Evolutionary conservation across 2,329 filamentous ascomycete species (phyloP).

Genomic region (Fusarium devonianum): DNA sequence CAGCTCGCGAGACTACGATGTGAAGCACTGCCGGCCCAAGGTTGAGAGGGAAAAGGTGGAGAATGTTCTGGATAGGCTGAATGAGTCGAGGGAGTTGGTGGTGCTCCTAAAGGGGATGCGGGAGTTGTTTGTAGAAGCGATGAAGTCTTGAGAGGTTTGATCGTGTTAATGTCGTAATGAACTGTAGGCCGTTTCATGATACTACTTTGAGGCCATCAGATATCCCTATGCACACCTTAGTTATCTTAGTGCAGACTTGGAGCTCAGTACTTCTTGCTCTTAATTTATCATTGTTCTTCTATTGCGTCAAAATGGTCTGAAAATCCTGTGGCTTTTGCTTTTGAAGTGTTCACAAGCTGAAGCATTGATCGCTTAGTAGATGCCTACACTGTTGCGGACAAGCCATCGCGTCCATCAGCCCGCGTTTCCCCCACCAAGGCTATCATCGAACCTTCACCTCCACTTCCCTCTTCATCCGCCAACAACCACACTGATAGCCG

Average conservation of each 20-base stretch:
- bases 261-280: too few relatives aligned
- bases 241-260: too few relatives aligned
- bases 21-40: slow-evolving; percentile 82
- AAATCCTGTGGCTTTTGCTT: too few relatives aligned
- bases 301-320: too few relatives aligned
- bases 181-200: too few relatives aligned
- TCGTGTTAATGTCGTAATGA: slow-evolving; percentile 12
- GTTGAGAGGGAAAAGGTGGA: slow-evolving; percentile 81
- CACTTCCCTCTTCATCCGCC: slow-evolving; percentile 23
- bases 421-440: slow-evolving; percentile 33
- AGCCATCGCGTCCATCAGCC: slow-evolving; percentile 17
- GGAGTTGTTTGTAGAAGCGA: slow-evolving; percentile 74
- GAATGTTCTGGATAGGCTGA: slow-evolving; percentile 77
- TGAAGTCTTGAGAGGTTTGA: slow-evolving; percentile 55
- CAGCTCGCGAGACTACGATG: slow-evolving; percentile 81
- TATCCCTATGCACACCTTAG: too few relatives aligned
- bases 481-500: slow-evolving; percentile 23
- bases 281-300: too few relatives aligned
- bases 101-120: slow-evolving; percentile 83
- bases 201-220: too few relatives aligned
- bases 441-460: slow-evolving; percentile 24
- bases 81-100: slow-evolving; percentile 78
- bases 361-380: too few relatives aligned
- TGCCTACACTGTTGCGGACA: too few relatives aligned
- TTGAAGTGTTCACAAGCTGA: too few relatives aligned